Conservation (phyloP, 1,139 yeast genomes). For the Candida freyschussii region DNA sequence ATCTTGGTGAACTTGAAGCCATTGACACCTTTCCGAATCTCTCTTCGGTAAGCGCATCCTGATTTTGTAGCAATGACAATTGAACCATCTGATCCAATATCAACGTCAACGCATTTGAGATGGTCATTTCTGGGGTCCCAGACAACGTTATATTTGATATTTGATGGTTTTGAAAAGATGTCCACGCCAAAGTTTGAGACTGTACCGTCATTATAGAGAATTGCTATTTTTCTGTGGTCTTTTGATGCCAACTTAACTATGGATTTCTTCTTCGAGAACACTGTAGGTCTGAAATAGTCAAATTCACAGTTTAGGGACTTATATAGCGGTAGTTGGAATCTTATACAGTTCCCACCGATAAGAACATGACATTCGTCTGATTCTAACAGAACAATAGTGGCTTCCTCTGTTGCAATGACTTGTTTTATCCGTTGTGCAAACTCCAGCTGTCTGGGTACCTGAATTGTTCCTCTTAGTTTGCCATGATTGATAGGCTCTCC, state of each 20-base stretch:
- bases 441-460: slow-evolving; percentile 39
- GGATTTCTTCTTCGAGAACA: slow-evolving; percentile 36
- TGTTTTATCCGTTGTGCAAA: slow-evolving; percentile 47
- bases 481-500: slow-evolving; percentile 31
- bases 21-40: slow-evolving; percentile 30
- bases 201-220: slow-evolving; percentile 52
- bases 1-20: slow-evolving; percentile 52
- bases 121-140: slow-evolving; percentile 55
- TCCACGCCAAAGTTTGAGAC: slow-evolving; percentile 38
- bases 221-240: slow-evolving; percentile 33
- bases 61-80: slow-evolving; percentile 60
- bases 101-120: slow-evolving; percentile 55
- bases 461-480: slow-evolving; percentile 33
- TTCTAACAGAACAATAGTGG: slow-evolving; percentile 61
- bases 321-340: slow-evolving; percentile 36
- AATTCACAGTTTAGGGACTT: slow-evolving; percentile 38
- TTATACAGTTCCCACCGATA: slow-evolving; percentile 52
- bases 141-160: slow-evolving; percentile 35
- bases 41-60: slow-evolving; percentile 56
- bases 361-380: slow-evolving; percentile 61
- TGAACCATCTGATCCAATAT: slow-evolving; percentile 65
- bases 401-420: slow-evolving; percentile 63
- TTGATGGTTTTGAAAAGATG: slow-evolving; percentile 25
- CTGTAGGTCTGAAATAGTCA: slow-evolving; percentile 49
- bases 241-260: slow-evolving; percentile 31